Conservation (phyloP, 208 protist genomes). For the Leishmania arabica region DNA sequence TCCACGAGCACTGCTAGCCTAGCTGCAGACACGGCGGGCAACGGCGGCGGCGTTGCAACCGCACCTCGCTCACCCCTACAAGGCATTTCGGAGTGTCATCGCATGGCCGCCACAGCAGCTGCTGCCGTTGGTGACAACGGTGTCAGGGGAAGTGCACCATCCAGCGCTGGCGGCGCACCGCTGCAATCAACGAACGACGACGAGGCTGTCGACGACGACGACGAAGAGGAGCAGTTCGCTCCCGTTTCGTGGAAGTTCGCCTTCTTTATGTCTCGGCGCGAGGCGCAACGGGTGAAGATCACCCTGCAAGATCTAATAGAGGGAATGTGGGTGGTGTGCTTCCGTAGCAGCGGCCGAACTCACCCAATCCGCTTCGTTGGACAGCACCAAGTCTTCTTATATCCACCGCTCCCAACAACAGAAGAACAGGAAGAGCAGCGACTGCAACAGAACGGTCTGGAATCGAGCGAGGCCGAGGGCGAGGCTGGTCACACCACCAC, state of each 20-base stretch:
- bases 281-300: constrained; percentile 44
- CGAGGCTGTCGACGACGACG: constrained; percentile 20
- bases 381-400: constrained; percentile 42
- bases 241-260: constrained; percentile 91
- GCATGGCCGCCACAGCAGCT: not conserved
- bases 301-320: constrained; percentile 66
- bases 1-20: not conserved
- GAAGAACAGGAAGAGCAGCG: constrained; percentile 23
- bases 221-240: constrained; percentile 36
- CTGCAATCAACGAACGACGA: constrained; percentile 15
- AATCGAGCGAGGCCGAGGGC: not conserved
- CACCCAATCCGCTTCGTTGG: constrained; percentile 52
- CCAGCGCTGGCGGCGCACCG: not conserved
- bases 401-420: constrained; percentile 33
- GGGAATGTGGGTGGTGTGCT: constrained; percentile 62
- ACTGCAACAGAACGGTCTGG: not conserved
- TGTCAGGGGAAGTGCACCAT: not conserved
- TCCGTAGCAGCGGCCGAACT: constrained; percentile 54
- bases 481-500: not conserved
- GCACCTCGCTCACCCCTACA: not conserved
- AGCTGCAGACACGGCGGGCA: not conserved
- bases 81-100: not conserved
- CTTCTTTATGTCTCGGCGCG: constrained; percentile 82
- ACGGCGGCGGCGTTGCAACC: not conserved
- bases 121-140: not conserved